Evolutionary conservation across 1,284 basidiomycete genomes (phyloP).

Genomic region (Microbotryum silenes-acaulis): DNA sequence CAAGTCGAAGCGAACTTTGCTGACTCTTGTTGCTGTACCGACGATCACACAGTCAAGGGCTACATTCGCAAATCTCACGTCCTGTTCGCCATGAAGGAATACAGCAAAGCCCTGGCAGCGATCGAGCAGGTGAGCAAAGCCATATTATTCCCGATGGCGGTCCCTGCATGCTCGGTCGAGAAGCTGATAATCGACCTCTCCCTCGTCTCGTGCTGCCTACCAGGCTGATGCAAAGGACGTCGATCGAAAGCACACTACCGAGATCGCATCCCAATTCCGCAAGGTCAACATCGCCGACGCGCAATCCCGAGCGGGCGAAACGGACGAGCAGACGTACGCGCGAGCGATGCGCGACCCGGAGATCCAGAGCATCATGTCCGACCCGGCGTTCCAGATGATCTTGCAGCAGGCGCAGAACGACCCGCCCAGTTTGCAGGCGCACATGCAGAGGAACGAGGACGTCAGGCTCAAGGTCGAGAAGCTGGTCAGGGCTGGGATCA

Average conservation of each 20-base stretch:
- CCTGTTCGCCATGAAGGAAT: conserved; percentile 83
- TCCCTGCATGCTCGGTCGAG: neutral
- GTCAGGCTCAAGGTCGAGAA: conserved; percentile 82
- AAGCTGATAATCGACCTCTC: neutral
- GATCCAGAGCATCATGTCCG: conserved; percentile 68
- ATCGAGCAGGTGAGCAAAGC: conserved; percentile 50
- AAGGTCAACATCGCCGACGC: conserved; percentile 77
- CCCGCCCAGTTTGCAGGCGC: conserved; percentile 83
- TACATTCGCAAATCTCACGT: conserved; percentile 91
- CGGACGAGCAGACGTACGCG: conserved; percentile 84
- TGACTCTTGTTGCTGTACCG: neutral
- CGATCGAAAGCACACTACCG: conserved; percentile 66
- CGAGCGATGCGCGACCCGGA: conserved; percentile 97
- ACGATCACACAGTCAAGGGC: conserved; percentile 62
- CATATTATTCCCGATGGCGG: neutral
- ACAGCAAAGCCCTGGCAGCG: conserved; percentile 74
- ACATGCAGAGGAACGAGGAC: conserved; percentile 83
- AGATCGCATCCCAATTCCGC: conserved; percentile 68
- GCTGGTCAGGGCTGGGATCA: conserved; percentile 49
- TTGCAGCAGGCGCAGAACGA: conserved; percentile 88
- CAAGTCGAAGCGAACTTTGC: neutral
- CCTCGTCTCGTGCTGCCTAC: neutral
- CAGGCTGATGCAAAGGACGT: conserved; percentile 63
- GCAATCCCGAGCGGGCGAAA: conserved; percentile 73
- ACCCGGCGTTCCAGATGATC: conserved; percentile 82